A percentile compares a stretch with the other conserved stretches of the same genome.
Evolutionary conservation across 2,329 filamentous ascomycete genomes (phyloP).

Genomic region (Colletotrichum incanum): DNA sequence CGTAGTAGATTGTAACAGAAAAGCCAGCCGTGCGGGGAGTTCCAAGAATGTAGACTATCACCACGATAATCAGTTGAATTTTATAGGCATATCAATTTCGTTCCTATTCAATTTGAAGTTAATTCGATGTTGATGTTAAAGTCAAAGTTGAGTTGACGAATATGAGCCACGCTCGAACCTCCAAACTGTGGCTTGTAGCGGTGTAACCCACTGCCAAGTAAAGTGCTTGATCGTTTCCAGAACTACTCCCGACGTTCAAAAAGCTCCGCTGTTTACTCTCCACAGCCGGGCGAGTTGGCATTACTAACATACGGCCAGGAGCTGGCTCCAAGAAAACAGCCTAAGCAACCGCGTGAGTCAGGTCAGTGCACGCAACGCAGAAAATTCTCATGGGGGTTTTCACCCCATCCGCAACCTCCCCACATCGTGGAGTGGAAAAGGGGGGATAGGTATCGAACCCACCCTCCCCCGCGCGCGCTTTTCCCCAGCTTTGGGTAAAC

Average conservation of each 20-base stretch:
- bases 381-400: slow-evolving; percentile 5
- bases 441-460: slow-evolving; percentile 8
- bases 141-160: neutral
- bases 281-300: slow-evolving; percentile 6
- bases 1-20: neutral
- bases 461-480: slow-evolving; percentile 13
- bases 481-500: slow-evolving; percentile 33
- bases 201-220: neutral
- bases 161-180: neutral
- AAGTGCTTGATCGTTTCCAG: neutral
- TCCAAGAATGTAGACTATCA: neutral
- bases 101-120: too few species aligned
- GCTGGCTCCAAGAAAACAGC: neutral
- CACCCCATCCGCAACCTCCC: slow-evolving; percentile 5
- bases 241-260: neutral
- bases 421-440: slow-evolving; percentile 37
- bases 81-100: too few species aligned
- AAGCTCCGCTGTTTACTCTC: neutral
- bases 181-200: slow-evolving; percentile 2
- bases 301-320: slow-evolving; percentile 18
- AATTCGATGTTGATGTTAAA: neutral
- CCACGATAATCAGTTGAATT: neutral
- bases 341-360: slow-evolving; percentile 10
- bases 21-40: neutral
- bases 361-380: slow-evolving; percentile 13